Percentiles rank a stretch among this genome's conserved stretches.
These are phyloP conservation scores for Aspergillus hortae DNA, from an alignment of 2,329 filamentous ascomycete genomes.

Conservation along the genomic window DNA sequence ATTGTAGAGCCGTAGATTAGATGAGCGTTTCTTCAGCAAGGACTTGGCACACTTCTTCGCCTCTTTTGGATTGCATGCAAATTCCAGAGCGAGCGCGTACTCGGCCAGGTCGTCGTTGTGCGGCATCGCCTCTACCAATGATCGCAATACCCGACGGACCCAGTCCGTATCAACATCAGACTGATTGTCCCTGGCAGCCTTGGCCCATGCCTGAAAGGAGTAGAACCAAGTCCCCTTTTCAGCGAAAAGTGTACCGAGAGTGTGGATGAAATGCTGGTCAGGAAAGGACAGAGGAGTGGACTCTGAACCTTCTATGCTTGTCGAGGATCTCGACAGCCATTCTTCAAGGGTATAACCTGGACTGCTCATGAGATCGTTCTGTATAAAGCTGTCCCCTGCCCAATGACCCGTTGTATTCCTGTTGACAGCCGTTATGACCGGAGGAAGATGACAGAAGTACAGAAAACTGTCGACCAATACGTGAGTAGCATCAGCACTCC, in stretches of 20 bases:
- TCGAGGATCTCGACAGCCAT: slow-evolving; percentile 21
- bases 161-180: slow-evolving; percentile 43
- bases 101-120: slow-evolving; percentile 57
- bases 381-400: slow-evolving; percentile 54
- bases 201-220: slow-evolving; percentile 32
- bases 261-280: slow-evolving; percentile 37
- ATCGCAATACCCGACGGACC: slow-evolving; percentile 54
- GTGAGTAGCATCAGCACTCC: slow-evolving; percentile 29
- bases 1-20: slow-evolving; percentile 69
- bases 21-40: slow-evolving; percentile 65
- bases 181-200: slow-evolving; percentile 20
- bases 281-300: slow-evolving; percentile 32
- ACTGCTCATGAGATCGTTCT: slow-evolving; percentile 36
- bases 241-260: slow-evolving; percentile 55
- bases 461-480: slow-evolving; percentile 68
- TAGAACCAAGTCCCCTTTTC: slow-evolving; percentile 47
- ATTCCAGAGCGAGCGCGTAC: slow-evolving; percentile 68
- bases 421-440: slow-evolving; percentile 33
- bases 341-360: slow-evolving; percentile 18
- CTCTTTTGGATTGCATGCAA: slow-evolving; percentile 49
- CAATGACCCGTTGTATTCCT: slow-evolving; percentile 32
- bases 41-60: slow-evolving; percentile 69
- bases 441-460: slow-evolving; percentile 63
- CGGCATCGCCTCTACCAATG: slow-evolving; percentile 48
- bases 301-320: slow-evolving; percentile 8